Evolutionary conservation across 352 stramenopile species (phyloP).

Genomic region (Halophytophthora batemanensis): DNA sequence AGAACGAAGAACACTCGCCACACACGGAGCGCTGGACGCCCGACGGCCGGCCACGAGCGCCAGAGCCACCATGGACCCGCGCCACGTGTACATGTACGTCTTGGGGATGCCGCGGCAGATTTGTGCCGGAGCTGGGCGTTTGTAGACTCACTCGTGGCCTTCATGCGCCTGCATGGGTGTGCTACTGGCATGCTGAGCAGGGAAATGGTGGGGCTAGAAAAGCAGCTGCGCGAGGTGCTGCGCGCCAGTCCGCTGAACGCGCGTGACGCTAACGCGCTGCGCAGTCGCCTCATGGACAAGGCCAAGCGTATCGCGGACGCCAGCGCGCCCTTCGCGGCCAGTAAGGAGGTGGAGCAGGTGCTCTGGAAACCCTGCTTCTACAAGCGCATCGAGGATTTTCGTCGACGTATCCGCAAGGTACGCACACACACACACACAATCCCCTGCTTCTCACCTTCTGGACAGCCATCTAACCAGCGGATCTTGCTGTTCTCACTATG

Average conservation of each 20-base stretch:
- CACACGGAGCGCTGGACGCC: not conserved
- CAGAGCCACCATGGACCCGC: slow-evolving; percentile 24
- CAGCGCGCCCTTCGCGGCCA: slow-evolving; percentile 51
- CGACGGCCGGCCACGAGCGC: not conserved
- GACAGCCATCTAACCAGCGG: not conserved
- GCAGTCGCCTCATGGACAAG: slow-evolving; percentile 50
- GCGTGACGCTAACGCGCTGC: slow-evolving; percentile 57
- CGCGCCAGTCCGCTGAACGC: slow-evolving; percentile 60
- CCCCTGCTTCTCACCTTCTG: not conserved
- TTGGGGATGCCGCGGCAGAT: too few relatives aligned
- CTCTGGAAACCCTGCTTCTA: slow-evolving; percentile 92
- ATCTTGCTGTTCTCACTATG: not conserved
- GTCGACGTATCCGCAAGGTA: slow-evolving; percentile 77
- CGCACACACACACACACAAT: not conserved
- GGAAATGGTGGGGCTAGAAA: slow-evolving; percentile 70
- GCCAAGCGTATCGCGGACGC: slow-evolving; percentile 40
- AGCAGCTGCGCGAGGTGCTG: slow-evolving; percentile 68
- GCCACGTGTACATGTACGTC: slow-evolving; percentile 27
- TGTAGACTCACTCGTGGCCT: too few relatives aligned
- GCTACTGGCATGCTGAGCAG: too few relatives aligned
- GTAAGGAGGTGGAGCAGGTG: slow-evolving; percentile 74
- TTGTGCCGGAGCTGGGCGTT: too few relatives aligned
- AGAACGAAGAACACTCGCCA: not conserved
- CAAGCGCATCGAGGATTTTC: slow-evolving; percentile 89
- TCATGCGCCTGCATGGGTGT: too few relatives aligned